Evolutionary conservation across 2,329 filamentous ascomycete species (phyloP), one percentile per base, ranked within the genome.

Genomic region (Herpomyces periplanetae): DNA sequence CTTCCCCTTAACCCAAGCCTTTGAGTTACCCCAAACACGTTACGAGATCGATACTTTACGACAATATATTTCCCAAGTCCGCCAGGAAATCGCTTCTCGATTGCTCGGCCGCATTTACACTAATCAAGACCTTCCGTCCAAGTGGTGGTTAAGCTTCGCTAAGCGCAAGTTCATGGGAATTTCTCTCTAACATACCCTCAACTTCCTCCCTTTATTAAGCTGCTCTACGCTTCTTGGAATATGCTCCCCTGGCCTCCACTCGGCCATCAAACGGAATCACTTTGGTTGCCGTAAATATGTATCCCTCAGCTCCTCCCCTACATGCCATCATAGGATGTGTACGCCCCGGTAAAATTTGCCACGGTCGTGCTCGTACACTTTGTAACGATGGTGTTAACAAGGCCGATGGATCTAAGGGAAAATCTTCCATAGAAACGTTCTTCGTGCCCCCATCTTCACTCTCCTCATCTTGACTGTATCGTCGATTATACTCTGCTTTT

Each of bases 111-210:
- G 73, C 30, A 60, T 96, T 27, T 96, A 85, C 37, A 61, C 64
- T 21, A 71, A 73, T 27, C 51, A 43, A 29, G 50, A 39, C 39
- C 53, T 35, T 41, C 73, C 47, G 39, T 66, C 42, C 27, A 57
- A 59, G 57, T 91, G 75, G 68, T 96, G 80, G 80, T 43, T 96
- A 38, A 91, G 80, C 49, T 96, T 88, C 39, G 68, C 66, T 20
- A 91, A 91, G 59, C 61, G 80, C 44, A 88, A 88, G 56, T 96
- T 96, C 37, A 91, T 96, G 80, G 73, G 73, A 38, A 91, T n/a
- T n/a, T n/a, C n/a, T n/a, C n/a, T n/a, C n/a, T n/a, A n/a, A n/a
- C n/a, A n/a, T n/a, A n/a, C n/a, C n/a, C n/a, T n/a, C n/a, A n/a
- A n/a, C n/a, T n/a, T n/a, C n/a, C n/a, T n/a, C n/a, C n/a, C n/a